Percentiles rank a stretch among this genome's conserved stretches.
These are phyloP conservation scores for Centella asiatica DNA, from an alignment of 129 eudicot genomes.

Conservation along the genomic window DNA sequence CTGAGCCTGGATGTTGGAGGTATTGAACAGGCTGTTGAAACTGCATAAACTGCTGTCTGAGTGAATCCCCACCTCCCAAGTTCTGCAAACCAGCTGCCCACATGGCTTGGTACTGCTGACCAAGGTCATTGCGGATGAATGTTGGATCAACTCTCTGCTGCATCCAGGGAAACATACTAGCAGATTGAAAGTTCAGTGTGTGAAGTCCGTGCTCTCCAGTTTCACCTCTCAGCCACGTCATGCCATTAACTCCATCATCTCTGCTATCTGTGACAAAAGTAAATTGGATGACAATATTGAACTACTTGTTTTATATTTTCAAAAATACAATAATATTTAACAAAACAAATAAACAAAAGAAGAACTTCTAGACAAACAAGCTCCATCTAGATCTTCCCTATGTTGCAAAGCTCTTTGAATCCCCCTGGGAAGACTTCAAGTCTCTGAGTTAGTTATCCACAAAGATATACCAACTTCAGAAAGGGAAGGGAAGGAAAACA, in stretches of 20 bases:
- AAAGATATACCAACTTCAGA: no score
- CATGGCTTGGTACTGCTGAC: slow-evolving; percentile 92
- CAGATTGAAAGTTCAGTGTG: slow-evolving; percentile 58
- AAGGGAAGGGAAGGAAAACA: no score
- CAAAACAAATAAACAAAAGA: no score
- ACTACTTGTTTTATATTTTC: no score
- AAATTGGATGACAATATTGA: not conserved
- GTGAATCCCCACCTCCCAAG: slow-evolving; percentile 50
- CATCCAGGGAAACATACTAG: slow-evolving; percentile 88
- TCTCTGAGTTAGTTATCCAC: no score
- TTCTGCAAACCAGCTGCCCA: slow-evolving; percentile 70
- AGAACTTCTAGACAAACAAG: no score
- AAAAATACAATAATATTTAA: no score
- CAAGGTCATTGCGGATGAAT: slow-evolving; percentile 49
- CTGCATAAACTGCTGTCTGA: slow-evolving; percentile 71
- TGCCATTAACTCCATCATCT: slow-evolving; percentile 60
- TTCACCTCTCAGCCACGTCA: slow-evolving; percentile 89
- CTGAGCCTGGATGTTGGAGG: slow-evolving; percentile 51
- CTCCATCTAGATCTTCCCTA: no score
- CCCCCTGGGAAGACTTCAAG: no score
- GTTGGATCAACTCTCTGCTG: slow-evolving; percentile 79
- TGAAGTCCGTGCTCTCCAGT: slow-evolving; percentile 64
- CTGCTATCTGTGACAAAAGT: slow-evolving; percentile 43
- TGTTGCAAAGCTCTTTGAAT: no score
- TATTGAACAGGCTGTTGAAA: slow-evolving; percentile 67